A percentile compares a stretch with the other conserved stretches of the same genome.
Conservation (phyloP, 441 rosid genomes). For the Pelargonium myrrhifolium region DNA sequence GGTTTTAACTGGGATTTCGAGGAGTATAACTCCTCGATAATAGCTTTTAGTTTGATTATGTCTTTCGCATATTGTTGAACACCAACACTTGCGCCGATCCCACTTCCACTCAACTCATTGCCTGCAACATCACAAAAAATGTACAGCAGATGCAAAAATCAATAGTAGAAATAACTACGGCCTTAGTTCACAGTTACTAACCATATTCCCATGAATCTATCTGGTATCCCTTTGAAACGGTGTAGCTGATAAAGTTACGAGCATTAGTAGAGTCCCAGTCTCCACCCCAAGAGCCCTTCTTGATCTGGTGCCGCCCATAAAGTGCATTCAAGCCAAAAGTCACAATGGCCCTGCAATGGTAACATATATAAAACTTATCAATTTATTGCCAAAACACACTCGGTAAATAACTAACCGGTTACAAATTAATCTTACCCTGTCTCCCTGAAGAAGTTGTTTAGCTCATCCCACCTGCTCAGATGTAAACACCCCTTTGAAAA, state of each 20-base stretch:
- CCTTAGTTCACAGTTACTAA: slow-evolving; percentile 21
- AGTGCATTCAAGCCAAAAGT: slow-evolving; percentile 95
- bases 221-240: slow-evolving; percentile 60
- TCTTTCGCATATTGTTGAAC: slow-evolving; percentile 81
- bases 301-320: slow-evolving; percentile 59
- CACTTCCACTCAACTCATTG: slow-evolving; percentile 79
- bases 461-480: slow-evolving; percentile 86
- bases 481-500: slow-evolving; percentile 90
- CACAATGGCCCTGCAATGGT: slow-evolving; percentile 51
- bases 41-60: slow-evolving; percentile 43
- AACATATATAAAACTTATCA: slow-evolving; percentile 11
- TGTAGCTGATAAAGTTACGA: slow-evolving; percentile 67
- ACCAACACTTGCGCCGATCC: slow-evolving; percentile 64
- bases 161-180: not conserved
- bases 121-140: slow-evolving; percentile 36
- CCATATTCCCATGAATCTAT: slow-evolving; percentile 98
- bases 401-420: not conserved
- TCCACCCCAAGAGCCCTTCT: slow-evolving; percentile 59
- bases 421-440: slow-evolving; percentile 46
- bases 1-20: slow-evolving; percentile 47
- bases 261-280: slow-evolving; percentile 77
- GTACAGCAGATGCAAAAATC: slow-evolving; percentile 16
- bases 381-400: not conserved
- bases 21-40: slow-evolving; percentile 51
- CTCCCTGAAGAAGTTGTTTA: slow-evolving; percentile 47